These are phyloP conservation scores for Ceratobasidium theobromae DNA, from an alignment of 1,284 basidiomycete species.

Conservation along the genomic window DNA sequence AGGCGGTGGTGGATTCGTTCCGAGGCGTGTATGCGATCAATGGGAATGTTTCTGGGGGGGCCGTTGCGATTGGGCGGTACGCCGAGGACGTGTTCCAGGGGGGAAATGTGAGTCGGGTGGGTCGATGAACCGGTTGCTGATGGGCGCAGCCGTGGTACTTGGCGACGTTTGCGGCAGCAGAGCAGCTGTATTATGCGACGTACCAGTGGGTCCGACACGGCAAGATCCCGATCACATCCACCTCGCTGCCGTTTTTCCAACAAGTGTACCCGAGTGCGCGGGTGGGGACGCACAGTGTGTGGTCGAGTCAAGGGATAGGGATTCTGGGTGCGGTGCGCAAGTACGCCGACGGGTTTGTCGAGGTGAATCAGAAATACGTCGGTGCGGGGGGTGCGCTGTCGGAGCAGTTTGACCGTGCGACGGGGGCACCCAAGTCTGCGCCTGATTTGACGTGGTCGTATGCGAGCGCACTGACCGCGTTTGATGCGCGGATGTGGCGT, in stretches of 20 bases:
- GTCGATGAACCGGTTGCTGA: not conserved
- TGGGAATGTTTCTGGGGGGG: conserved; percentile 46
- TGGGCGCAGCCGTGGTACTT: conserved; percentile 64
- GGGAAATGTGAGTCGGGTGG: conserved; percentile 46
- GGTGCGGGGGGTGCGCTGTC: conserved; percentile 55
- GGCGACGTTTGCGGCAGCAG: conserved; percentile 64
- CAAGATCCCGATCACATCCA: conserved; percentile 54
- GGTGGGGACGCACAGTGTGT: conserved; percentile 49
- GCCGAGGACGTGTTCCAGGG: conserved; percentile 56
- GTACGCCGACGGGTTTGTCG: conserved; percentile 63
- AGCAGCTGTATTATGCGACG: conserved; percentile 67
- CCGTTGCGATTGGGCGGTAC: conserved; percentile 58
- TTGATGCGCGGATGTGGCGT: conserved; percentile 49
- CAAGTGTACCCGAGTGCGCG: conserved; percentile 52
- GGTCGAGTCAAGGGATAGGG: not conserved
- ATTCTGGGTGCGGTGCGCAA: conserved; percentile 47
- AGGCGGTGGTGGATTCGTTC: conserved; percentile 51
- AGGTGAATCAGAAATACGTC: conserved; percentile 56
- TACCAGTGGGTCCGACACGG: conserved; percentile 58
- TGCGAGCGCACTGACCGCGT: conserved; percentile 57
- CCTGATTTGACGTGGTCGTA: conserved; percentile 67
- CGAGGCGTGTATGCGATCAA: conserved; percentile 54
- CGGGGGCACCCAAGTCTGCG: conserved; percentile 56
- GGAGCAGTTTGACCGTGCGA: conserved; percentile 55
- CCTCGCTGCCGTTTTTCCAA: conserved; percentile 64